Conservation (phyloP, 257 asterid genomes). For the Voacanga thouarsii region DNA sequence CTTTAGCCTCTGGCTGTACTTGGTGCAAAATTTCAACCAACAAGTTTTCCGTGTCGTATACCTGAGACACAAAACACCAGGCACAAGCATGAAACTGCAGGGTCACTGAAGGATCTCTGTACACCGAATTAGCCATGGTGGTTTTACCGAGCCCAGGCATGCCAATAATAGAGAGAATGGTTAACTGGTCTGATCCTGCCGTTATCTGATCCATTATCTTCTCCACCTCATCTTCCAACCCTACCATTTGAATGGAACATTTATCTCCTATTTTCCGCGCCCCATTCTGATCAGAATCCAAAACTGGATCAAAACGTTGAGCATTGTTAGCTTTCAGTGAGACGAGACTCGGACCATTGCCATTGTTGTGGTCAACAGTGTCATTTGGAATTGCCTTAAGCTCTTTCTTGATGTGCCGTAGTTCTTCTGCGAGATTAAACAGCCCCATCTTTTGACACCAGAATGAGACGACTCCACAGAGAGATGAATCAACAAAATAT, state of each 20-base stretch:
- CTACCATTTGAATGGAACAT: neutral
- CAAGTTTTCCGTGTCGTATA: neutral
- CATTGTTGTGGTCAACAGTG: neutral
- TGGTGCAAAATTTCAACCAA: neutral
- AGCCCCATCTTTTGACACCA: neutral
- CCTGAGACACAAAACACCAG: conserved; percentile 11
- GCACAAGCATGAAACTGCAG: neutral
- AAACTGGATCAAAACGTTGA: neutral
- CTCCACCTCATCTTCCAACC: neutral
- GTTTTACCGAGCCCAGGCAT: conserved; percentile 22
- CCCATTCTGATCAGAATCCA: neutral
- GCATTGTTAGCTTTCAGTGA: neutral
- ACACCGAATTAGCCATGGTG: neutral
- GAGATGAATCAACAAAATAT: neutral
- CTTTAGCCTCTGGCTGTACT: neutral
- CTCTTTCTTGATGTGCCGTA: neutral
- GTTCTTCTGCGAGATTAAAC: neutral
- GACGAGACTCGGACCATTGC: neutral
- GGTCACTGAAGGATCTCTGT: neutral
- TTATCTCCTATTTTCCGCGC: neutral
- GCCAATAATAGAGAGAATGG: conserved; percentile 13
- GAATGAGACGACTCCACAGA: neutral
- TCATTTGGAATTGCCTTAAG: neutral
- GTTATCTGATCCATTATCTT: neutral
- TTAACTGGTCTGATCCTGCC: neutral